Percentiles rank a stretch among this genome's conserved stretches.
phyloP scores from a whole-genome alignment of 208 protist species.

The Leishmania aethiopica region DNA sequence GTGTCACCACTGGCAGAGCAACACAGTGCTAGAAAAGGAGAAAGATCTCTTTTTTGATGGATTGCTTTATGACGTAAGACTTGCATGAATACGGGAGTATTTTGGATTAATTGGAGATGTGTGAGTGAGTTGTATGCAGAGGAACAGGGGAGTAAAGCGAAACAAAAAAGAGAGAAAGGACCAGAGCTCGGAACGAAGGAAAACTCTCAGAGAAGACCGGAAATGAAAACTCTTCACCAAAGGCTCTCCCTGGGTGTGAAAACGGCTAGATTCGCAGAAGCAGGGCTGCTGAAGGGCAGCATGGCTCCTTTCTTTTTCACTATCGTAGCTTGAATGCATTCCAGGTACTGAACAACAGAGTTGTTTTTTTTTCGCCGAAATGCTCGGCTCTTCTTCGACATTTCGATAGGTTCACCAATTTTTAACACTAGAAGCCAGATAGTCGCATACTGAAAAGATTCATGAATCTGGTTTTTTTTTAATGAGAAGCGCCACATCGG shows the following conservation, averaged over 20 bases:
- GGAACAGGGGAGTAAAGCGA: background rate
- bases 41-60: background rate
- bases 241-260: background rate
- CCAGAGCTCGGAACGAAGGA: background rate
- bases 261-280: background rate
- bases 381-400: background rate
- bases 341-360: background rate
- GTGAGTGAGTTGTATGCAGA: background rate
- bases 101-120: no score
- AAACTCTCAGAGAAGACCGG: background rate
- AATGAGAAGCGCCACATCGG: slow-evolving; percentile 35
- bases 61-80: background rate
- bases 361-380: background rate
- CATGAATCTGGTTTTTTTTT: slow-evolving; percentile 9
- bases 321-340: background rate
- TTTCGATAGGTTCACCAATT: background rate
- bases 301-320: background rate
- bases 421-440: background rate
- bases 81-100: background rate
- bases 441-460: background rate
- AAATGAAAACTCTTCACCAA: background rate
- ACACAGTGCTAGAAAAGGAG: background rate
- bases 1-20: background rate
- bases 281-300: background rate
- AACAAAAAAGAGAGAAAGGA: slow-evolving; percentile 4